Percentiles rank a stretch among this genome's conserved stretches.
Evolutionary conservation across 768 basidiomycete species (phyloP).

Genomic region (Cubamyces lactineus): DNA sequence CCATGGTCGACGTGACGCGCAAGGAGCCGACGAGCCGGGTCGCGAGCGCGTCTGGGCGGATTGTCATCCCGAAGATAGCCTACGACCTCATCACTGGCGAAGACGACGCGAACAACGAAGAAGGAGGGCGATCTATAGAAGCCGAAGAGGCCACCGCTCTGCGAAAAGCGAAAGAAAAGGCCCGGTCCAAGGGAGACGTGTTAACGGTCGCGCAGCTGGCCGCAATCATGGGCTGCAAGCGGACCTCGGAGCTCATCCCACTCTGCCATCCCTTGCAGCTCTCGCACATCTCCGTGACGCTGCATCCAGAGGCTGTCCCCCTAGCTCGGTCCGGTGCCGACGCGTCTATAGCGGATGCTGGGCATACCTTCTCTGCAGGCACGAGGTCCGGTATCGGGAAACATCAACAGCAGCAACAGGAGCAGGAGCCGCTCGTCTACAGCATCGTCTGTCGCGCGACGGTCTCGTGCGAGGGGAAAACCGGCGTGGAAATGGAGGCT

Average conservation of each 20-base stretch:
- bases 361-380: slow-evolving; percentile 8
- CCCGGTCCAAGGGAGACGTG: slow-evolving; percentile 66
- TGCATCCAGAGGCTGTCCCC: slow-evolving; percentile 49
- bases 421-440: slow-evolving; percentile 35
- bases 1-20: slow-evolving; percentile 80
- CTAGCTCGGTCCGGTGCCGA: slow-evolving; percentile 23
- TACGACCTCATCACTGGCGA: slow-evolving; percentile 61
- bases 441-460: slow-evolving; percentile 67
- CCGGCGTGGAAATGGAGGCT: slow-evolving; percentile 94
- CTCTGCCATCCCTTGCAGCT: slow-evolving; percentile 85
- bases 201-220: slow-evolving; percentile 81
- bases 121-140: not conserved
- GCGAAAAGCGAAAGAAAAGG: slow-evolving; percentile 51
- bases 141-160: slow-evolving; percentile 21
- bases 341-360: slow-evolving; percentile 15
- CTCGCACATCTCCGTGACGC: slow-evolving; percentile 65
- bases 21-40: slow-evolving; percentile 65
- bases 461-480: slow-evolving; percentile 77
- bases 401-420: not conserved
- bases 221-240: slow-evolving; percentile 86
- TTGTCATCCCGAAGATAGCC: slow-evolving; percentile 66
- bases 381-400: slow-evolving; percentile 23
- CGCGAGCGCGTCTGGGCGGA: slow-evolving; percentile 77
- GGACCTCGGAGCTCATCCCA: slow-evolving; percentile 81
- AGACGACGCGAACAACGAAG: not conserved